Evolutionary conservation across 2,329 filamentous ascomycete species (phyloP).

Genomic region (Colletotrichum higginsianum): DNA sequence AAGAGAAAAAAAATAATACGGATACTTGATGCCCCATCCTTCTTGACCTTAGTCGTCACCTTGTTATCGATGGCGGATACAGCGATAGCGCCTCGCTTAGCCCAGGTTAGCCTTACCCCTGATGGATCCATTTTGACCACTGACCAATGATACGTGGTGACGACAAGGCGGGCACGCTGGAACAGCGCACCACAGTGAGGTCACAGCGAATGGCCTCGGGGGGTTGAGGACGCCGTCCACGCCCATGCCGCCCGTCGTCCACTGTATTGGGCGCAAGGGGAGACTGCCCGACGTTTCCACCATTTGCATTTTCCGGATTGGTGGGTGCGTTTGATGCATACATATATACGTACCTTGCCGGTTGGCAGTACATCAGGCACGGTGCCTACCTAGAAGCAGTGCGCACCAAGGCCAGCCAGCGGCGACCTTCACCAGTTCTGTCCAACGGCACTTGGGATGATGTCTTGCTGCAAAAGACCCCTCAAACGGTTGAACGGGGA

Average conservation of each 20-base stretch:
- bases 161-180: conserved; percentile 30
- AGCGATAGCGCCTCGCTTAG: conserved; percentile 44
- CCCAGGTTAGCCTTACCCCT: conserved; percentile 38
- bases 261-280: conserved; percentile 28
- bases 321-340: conserved; percentile 12
- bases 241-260: conserved; percentile 26
- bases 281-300: conserved; percentile 13
- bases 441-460: conserved; percentile 22
- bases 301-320: conserved; percentile 24
- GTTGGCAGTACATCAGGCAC: too few relatives aligned
- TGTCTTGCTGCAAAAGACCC: conserved; percentile 25
- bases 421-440: neutral
- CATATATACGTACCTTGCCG: too few relatives aligned
- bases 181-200: conserved; percentile 40
- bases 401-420: neutral
- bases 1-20: conserved; percentile 42
- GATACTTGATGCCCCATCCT: conserved; percentile 40
- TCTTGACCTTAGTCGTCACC: conserved; percentile 41
- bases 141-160: conserved; percentile 4
- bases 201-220: conserved; percentile 37
- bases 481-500: conserved; percentile 32
- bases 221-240: conserved; percentile 28
- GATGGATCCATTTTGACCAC: neutral
- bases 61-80: conserved; percentile 42
- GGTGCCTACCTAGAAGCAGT: too few relatives aligned